phyloP scores from a whole-genome alignment of 305 asterid genomes.

The Fraxinus floribunda region DNA sequence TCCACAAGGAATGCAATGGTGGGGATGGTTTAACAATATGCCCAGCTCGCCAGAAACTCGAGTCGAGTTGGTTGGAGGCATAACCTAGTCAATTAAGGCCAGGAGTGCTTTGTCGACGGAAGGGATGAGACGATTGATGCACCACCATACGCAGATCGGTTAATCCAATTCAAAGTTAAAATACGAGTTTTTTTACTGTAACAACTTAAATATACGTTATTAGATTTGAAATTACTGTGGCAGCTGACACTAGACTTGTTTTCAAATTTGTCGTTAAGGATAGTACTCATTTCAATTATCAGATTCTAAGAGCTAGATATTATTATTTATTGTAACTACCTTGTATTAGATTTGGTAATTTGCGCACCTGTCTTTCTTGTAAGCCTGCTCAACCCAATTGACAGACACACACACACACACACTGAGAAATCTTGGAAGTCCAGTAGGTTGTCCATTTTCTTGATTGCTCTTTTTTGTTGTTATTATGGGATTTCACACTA shows the following conservation, averaged over 20 bases:
- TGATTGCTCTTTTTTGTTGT: background rate
- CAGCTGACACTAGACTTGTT: background rate
- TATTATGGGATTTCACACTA: conserved; percentile 1
- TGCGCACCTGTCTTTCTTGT: background rate
- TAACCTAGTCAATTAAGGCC: background rate
- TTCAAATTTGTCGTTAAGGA: background rate
- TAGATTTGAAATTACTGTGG: background rate
- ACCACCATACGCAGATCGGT: background rate
- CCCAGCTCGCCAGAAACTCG: background rate
- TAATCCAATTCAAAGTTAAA: background rate
- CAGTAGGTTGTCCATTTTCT: background rate
- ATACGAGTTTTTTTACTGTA: background rate
- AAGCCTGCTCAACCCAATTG: background rate
- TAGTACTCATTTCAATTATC: background rate
- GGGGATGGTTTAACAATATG: background rate
- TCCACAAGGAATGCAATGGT: conserved; percentile 5
- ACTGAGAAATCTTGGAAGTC: background rate
- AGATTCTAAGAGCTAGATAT: background rate
- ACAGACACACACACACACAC: too few relatives aligned
- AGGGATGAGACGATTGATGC: background rate
- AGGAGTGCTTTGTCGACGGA: background rate
- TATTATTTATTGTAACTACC: background rate
- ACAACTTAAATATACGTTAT: too few relatives aligned
- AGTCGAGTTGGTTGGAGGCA: background rate
- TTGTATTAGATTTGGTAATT: background rate